These are phyloP conservation scores for Cubamyces sp. DNA, from an alignment of 768 basidiomycete genomes.

Conservation along the genomic window DNA sequence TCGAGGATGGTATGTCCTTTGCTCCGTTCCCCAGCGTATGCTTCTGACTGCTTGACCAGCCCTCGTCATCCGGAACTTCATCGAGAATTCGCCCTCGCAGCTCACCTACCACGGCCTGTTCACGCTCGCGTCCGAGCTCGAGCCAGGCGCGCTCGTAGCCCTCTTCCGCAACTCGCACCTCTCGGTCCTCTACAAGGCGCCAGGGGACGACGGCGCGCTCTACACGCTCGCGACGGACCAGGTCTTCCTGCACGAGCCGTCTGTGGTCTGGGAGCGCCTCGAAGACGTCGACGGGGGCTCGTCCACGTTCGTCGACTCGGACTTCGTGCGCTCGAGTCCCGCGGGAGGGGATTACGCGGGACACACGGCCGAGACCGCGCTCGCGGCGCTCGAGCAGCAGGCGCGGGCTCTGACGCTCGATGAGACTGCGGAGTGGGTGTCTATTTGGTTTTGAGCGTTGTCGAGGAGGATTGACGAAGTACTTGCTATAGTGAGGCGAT, in stretches of 20 bases:
- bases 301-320: slow-evolving; percentile 77
- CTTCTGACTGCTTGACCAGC: slow-evolving; percentile 46
- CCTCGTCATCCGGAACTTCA: slow-evolving; percentile 64
- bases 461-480: slow-evolving; percentile 1
- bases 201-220: slow-evolving; percentile 48
- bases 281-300: slow-evolving; percentile 85
- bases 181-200: slow-evolving; percentile 77
- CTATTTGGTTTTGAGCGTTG: neutral
- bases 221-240: slow-evolving; percentile 89
- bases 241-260: slow-evolving; percentile 74
- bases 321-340: slow-evolving; percentile 65
- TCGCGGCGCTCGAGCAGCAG: slow-evolving; percentile 53
- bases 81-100: slow-evolving; percentile 77
- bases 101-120: slow-evolving; percentile 89
- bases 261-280: slow-evolving; percentile 89
- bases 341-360: slow-evolving; percentile 84
- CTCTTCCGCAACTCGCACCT: slow-evolving; percentile 92
- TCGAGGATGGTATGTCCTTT: slow-evolving; percentile 63
- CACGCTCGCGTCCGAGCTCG: slow-evolving; percentile 58
- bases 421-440: slow-evolving; percentile 65
- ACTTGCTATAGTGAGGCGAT: slow-evolving; percentile 55
- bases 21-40: neutral
- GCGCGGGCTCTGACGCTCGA: slow-evolving; percentile 42
- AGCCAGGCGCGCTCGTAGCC: slow-evolving; percentile 69
- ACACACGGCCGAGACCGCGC: slow-evolving; percentile 63